Percentiles rank a stretch among this genome's conserved stretches.
Conservation (phyloP, 2,329 filamentous ascomycete species). For the Emergomyces pasteurianus region DNA sequence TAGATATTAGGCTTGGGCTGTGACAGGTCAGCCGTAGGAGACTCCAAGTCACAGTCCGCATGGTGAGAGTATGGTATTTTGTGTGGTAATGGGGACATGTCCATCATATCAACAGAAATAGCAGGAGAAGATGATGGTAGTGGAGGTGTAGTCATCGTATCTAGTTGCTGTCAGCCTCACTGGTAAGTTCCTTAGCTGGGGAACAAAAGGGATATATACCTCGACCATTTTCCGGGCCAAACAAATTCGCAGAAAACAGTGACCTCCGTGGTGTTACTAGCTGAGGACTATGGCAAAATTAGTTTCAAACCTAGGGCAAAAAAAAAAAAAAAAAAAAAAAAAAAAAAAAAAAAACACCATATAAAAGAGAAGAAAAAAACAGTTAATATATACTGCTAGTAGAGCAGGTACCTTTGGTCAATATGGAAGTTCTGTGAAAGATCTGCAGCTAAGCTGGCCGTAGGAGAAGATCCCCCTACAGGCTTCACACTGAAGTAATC, state of each 20-base stretch:
- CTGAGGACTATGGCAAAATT: conserved; percentile 51
- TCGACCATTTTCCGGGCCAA: conserved; percentile 45
- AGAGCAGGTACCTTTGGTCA: conserved; percentile 66
- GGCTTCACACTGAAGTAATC: conserved; percentile 79
- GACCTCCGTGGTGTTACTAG: conserved; percentile 72
- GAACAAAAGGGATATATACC: conserved; percentile 32
- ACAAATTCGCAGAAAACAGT: conserved; percentile 64
- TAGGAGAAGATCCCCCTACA: conserved; percentile 75
- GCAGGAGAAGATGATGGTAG: conserved; percentile 74
- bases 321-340: conserved; percentile 11
- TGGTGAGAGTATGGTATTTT: conserved; percentile 57
- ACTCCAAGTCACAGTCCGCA: conserved; percentile 53
- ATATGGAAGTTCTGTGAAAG: conserved; percentile 95
- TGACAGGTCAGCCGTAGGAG: conserved; percentile 53
- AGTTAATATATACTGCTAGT: conserved; percentile 1
- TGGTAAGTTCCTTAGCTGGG: not conserved
- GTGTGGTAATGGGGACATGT: conserved; percentile 85
- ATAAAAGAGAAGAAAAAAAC: not conserved
- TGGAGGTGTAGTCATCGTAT: conserved; percentile 71
- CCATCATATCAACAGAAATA: conserved; percentile 65
- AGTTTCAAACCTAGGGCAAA: conserved; percentile 2
- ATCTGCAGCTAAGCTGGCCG: conserved; percentile 81
- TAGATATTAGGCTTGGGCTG: conserved; percentile 32
- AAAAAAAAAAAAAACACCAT: conserved; percentile 17
- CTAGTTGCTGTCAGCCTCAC: conserved; percentile 37